A percentile compares a stretch with the other conserved stretches of the same genome.
Conservation (phyloP, 352 stramenopile genomes). For the Pythium aquatile region DNA sequence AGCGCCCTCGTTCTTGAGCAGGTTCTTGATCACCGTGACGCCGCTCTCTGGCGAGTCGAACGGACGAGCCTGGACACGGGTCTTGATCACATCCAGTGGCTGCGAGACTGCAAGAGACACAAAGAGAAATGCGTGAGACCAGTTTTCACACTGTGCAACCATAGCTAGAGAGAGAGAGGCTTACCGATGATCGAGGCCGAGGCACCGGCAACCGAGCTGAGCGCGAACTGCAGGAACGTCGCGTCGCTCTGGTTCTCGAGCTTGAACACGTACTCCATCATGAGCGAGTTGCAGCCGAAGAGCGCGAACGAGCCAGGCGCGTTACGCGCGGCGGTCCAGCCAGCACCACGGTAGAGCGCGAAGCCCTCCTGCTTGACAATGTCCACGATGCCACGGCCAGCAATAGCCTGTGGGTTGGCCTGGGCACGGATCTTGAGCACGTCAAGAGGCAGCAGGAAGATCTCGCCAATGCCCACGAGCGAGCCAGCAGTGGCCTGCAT, state of each 20-base stretch:
- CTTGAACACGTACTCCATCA: constrained; percentile 91
- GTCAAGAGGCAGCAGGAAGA: constrained; percentile 93
- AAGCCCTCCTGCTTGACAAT: constrained; percentile 93
- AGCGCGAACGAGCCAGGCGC: constrained; percentile 94
- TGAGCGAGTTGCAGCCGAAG: constrained; percentile 90
- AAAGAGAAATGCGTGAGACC: constrained; percentile 3
- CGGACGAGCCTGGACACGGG: constrained; percentile 90
- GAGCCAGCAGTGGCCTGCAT: constrained; percentile 91
- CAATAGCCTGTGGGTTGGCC: constrained; percentile 92
- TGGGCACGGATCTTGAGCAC: constrained; percentile 97
- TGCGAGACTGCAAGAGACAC: constrained; percentile 66
- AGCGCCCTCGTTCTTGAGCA: constrained; percentile 91
- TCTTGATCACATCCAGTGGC: constrained; percentile 96
- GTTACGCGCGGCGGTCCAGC: constrained; percentile 93
- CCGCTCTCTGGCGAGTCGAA: constrained; percentile 94
- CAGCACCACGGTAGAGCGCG: constrained; percentile 88
- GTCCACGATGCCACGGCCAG: constrained; percentile 87
- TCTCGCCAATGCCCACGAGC: constrained; percentile 94
- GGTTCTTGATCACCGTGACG: constrained; percentile 88
- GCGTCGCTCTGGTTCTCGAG: constrained; percentile 89
- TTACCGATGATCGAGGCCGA: constrained; percentile 82
- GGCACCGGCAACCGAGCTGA: constrained; percentile 81
- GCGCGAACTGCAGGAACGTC: constrained; percentile 91
- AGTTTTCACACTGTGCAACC: background rate
- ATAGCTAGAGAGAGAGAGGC: constrained; percentile 9